A percentile compares a stretch with the other conserved stretches of the same genome.
These are phyloP conservation scores for Candida quercuum DNA, from an alignment of 805 yeast genomes.

Conservation along the genomic window DNA sequence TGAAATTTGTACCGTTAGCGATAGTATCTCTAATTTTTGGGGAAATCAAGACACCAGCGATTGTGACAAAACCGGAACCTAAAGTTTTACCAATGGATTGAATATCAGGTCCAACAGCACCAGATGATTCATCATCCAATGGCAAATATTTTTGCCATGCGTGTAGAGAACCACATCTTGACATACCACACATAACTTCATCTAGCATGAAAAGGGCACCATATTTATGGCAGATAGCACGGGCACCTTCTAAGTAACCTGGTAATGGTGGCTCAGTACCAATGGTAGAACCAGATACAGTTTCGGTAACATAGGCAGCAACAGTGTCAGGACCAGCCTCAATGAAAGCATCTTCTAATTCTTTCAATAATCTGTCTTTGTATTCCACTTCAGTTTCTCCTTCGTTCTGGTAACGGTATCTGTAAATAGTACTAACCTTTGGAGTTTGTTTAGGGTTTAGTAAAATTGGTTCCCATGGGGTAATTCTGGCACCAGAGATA, in stretches of 20 bases:
- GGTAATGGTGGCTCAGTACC: constrained; percentile 39
- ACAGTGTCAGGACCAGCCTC: constrained; percentile 38
- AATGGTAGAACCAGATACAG: constrained; percentile 41
- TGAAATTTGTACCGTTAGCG: constrained; percentile 17
- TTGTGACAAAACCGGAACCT: constrained; percentile 45
- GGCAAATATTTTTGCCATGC: constrained; percentile 37
- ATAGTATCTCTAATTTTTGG: constrained; percentile 31
- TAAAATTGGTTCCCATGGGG: neutral
- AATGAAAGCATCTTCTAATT: constrained; percentile 36
- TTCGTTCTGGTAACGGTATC: constrained; percentile 23
- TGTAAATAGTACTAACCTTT: constrained; percentile 13
- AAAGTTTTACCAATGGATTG: constrained; percentile 43
- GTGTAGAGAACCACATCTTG: constrained; percentile 42
- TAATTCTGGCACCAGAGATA: constrained; percentile 28
- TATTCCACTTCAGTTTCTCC: constrained; percentile 36
- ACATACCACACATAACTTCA: constrained; percentile 54
- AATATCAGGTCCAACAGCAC: constrained; percentile 38
- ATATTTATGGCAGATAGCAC: constrained; percentile 44
- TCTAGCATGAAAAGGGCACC: constrained; percentile 45
- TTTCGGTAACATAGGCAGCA: constrained; percentile 39
- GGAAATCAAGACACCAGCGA: constrained; percentile 36
- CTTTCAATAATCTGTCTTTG: constrained; percentile 31
- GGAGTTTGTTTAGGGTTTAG: neutral
- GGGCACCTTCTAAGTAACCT: constrained; percentile 41
- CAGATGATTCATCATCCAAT: constrained; percentile 11